Percentiles rank a stretch among this genome's conserved stretches.
Conservation (phyloP, 352 stramenopile genomes). For the Globisporangium paddicum region DNA sequence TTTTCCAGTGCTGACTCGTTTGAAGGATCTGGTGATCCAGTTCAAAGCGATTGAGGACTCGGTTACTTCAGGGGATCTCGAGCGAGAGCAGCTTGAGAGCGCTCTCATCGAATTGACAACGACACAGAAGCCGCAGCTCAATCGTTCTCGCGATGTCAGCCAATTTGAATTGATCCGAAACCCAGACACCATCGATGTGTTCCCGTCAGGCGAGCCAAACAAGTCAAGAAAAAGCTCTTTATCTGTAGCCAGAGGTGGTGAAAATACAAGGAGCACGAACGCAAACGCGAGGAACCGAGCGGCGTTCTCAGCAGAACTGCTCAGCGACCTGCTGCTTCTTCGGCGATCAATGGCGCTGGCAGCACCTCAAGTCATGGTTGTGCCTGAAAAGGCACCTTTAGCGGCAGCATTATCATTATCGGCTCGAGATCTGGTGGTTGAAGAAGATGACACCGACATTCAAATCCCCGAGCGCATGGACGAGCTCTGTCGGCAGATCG, state of each 20-base stretch:
- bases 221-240: neutral
- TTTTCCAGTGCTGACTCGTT: neutral
- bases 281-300: neutral
- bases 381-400: too few relatives aligned
- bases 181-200: neutral
- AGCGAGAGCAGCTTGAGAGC: conserved; percentile 8
- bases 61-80: neutral
- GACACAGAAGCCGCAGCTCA: neutral
- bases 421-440: neutral
- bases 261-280: too few relatives aligned
- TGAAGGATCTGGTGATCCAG: conserved; percentile 1
- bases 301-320: conserved; percentile 18
- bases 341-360: conserved; percentile 7
- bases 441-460: neutral
- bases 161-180: neutral
- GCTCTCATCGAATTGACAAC: conserved; percentile 9
- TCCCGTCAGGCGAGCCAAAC: too few relatives aligned
- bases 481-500: conserved; percentile 1
- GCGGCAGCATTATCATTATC: neutral
- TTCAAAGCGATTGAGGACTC: neutral
- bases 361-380: conserved; percentile 8
- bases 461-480: neutral
- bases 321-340: conserved; percentile 24
- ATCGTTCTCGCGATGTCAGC: neutral
- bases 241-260: neutral